phyloP scores from a whole-genome alignment of 164 flowering plant genomes.

The Pachysandra terminalis region DNA sequence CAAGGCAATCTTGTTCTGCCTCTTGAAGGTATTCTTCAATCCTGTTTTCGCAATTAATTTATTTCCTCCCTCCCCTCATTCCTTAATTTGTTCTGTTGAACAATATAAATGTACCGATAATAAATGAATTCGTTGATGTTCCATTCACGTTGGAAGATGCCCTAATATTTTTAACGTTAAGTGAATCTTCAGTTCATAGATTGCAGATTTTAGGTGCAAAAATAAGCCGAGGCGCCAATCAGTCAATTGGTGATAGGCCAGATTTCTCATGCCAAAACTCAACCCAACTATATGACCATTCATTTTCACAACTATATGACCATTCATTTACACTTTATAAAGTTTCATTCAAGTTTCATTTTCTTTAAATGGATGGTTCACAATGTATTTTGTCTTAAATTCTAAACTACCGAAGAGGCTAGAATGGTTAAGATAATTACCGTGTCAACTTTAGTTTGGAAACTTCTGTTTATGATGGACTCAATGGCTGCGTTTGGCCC shows the following conservation, averaged over 20 bases:
- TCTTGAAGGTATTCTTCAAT: constrained; percentile 51
- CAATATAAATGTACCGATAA: too few relatives aligned
- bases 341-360: too few relatives aligned
- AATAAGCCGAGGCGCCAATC: neutral
- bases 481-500: too few relatives aligned
- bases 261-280: neutral
- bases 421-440: neutral
- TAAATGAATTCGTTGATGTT: too few relatives aligned
- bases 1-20: constrained; percentile 57
- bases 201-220: neutral
- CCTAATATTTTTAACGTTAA: neutral
- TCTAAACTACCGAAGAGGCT: neutral
- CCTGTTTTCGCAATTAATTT: neutral
- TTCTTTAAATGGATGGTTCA: neutral
- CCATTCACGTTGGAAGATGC: neutral
- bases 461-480: neutral
- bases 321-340: neutral
- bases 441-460: too few relatives aligned
- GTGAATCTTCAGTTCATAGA: neutral
- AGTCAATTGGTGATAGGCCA: neutral
- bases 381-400: neutral
- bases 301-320: neutral
- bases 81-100: too few relatives aligned
- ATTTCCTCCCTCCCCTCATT: too few relatives aligned
- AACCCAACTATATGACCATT: neutral